These are phyloP conservation scores for Silybum marianum DNA, from an alignment of 129 eudicot species.

Conservation along the genomic window DNA sequence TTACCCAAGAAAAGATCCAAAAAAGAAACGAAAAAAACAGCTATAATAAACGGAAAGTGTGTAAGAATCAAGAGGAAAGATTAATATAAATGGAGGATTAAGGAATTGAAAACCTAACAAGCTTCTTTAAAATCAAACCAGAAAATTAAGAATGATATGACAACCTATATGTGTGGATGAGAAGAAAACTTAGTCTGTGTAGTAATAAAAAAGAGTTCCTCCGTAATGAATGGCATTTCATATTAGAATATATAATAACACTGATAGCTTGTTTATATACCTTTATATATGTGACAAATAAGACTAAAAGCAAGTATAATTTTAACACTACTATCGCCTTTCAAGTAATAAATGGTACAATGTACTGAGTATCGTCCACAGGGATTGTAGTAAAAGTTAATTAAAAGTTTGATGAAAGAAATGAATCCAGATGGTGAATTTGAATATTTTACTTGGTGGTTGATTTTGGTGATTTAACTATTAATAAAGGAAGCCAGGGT, in stretches of 20 bases:
- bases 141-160: constrained; percentile 9
- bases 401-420: too few species aligned
- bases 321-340: too few species aligned
- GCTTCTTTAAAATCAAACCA: not conserved
- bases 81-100: not conserved
- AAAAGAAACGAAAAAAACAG: not conserved
- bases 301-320: too few species aligned
- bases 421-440: too few species aligned
- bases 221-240: constrained; percentile 74
- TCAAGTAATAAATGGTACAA: too few species aligned
- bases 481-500: too few species aligned
- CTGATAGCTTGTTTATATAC: not conserved
- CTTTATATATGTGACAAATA: too few species aligned
- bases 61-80: not conserved
- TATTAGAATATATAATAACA: constrained; percentile 66
- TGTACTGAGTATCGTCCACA: too few species aligned
- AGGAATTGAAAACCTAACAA: constrained; percentile 9
- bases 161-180: too few species aligned
- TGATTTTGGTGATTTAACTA: too few species aligned
- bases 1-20: constrained; percentile 3
- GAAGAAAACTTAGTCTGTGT: constrained; percentile 75
- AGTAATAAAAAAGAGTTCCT: constrained; percentile 62
- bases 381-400: too few species aligned
- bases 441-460: too few species aligned
- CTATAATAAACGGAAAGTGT: not conserved